Base-by-base conservation (phyloP, 2,329 filamentous ascomycete genomes). In the Pseudocercospora cruenta region DNA sequence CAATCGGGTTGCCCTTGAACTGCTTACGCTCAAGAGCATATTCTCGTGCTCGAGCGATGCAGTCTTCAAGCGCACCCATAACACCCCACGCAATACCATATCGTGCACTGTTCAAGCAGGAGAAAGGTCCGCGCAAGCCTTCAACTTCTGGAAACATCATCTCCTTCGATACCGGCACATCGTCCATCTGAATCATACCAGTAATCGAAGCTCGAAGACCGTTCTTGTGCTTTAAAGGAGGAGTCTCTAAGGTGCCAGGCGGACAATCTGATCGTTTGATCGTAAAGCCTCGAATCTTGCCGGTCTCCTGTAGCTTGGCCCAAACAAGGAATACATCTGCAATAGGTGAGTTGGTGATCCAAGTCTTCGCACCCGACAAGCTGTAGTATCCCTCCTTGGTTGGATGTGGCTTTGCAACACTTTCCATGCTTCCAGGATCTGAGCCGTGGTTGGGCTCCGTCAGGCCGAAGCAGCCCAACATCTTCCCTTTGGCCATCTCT, bases 101-200 rank as follows among this genome's bases (percentile, higher is more conserved):
- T 64, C 95, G 87, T 9, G 95, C 95, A 76, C 90, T 94, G 82
- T 98, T 99, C 69, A 99, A 85, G 77, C 95, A 99, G 69, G 91
- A 90, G 77, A 99, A 99, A 2, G 95, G 95, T 0, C 95, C 95
- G 67, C 82, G 87, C 33, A 99, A 84, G 4, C 95, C 95, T 78
- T 97, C 92, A 4, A 97, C 87, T 1, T 91, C 87, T 0, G 94
- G 94, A 74, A 99, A 93, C 93, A 99, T 96, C 82, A 97, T 97
- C 73, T 88, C 91, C 71, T 90, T 88, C 0, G 93, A 90, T 0
- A 99, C 93, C 0, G 95, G 94, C 71, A 92, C 94, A 69, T 91
- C 89, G 70, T 97, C 94, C 76, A 99, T 86, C 73, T 97, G 93
- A 71, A 99, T 97, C 95, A 98, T 98, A 64, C 95, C 95, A 0